A percentile compares a stretch with the other conserved stretches of the same genome.
Evolutionary conservation across 1,284 basidiomycete species (phyloP).

Genomic region (Apiotrichum mycotoxinovorans): DNA sequence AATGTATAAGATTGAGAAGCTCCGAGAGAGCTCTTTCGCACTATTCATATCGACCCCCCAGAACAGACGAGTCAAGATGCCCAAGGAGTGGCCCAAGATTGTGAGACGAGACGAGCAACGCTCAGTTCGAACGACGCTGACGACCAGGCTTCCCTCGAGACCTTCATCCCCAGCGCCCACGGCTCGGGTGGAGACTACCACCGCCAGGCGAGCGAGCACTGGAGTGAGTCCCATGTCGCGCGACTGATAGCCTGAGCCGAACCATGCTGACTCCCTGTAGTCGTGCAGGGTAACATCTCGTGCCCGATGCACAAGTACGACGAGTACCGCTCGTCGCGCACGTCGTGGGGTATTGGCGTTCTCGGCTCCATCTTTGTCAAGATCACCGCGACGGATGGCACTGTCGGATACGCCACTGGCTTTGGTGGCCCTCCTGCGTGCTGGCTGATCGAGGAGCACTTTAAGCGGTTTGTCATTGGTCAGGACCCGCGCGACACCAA

Average conservation of each 20-base stretch:
- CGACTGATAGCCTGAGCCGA: background rate
- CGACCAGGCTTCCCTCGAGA: slow-evolving; percentile 40
- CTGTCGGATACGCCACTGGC: slow-evolving; percentile 54
- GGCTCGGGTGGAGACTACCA: slow-evolving; percentile 58
- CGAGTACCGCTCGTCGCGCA: slow-evolving; percentile 53
- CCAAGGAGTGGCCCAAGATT: slow-evolving; percentile 22
- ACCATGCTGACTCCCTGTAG: slow-evolving; percentile 13
- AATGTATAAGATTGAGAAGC: background rate
- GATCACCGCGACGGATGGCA: slow-evolving; percentile 55
- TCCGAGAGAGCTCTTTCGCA: too few species aligned
- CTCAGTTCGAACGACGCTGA: background rate
- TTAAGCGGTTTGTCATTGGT: slow-evolving; percentile 56
- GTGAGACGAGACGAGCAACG: background rate
- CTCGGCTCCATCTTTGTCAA: slow-evolving; percentile 56
- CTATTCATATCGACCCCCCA: too few species aligned
- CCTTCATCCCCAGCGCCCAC: slow-evolving; percentile 49
- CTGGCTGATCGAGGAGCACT: slow-evolving; percentile 58
- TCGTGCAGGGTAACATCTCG: slow-evolving; percentile 49
- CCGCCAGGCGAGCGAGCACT: slow-evolving; percentile 47
- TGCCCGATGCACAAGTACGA: slow-evolving; percentile 54
- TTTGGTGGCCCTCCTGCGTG: slow-evolving; percentile 58
- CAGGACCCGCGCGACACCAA: slow-evolving; percentile 55
- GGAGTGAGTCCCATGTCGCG: slow-evolving; percentile 38
- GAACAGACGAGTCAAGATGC: slow-evolving; percentile 9
- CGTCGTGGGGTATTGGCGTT: slow-evolving; percentile 52